Conservation (phyloP, 78 protist genomes). For the Dictyostelium firmibasis region DNA sequence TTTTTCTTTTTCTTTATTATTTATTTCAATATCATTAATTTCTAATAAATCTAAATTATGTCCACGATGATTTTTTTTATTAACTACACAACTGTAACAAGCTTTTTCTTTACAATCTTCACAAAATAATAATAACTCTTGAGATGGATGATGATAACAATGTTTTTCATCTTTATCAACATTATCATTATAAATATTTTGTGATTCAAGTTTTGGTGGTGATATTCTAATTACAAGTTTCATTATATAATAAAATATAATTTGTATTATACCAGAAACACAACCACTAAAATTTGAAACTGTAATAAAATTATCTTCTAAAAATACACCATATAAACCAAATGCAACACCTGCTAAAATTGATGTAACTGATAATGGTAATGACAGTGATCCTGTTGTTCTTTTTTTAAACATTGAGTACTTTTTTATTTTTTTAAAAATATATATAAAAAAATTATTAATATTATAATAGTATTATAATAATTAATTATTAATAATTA, state of each 20-base stretch:
- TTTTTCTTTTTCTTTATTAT: background rate
- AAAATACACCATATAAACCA: background rate
- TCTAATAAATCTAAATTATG: background rate
- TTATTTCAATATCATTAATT: background rate
- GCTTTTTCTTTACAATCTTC: background rate
- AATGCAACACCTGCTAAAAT: slow-evolving; percentile 7
- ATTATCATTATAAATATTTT: background rate
- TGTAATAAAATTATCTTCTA: background rate
- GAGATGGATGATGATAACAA: background rate
- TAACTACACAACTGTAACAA: background rate
- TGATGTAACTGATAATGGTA: background rate
- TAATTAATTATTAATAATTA: background rate
- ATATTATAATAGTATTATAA: too few species aligned
- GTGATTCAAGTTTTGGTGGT: background rate
- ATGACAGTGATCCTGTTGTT: background rate
- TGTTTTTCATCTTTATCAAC: background rate
- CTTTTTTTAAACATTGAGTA: background rate
- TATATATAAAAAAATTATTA: background rate
- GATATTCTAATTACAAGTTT: background rate
- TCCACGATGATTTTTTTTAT: background rate
- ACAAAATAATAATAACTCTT: background rate
- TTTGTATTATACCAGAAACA: background rate
- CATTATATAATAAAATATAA: background rate
- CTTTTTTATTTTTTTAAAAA: background rate
- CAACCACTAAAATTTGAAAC: slow-evolving; percentile 1